Conservation (phyloP, 75 land plant species). For the Cunninghamia lanceolata region DNA sequence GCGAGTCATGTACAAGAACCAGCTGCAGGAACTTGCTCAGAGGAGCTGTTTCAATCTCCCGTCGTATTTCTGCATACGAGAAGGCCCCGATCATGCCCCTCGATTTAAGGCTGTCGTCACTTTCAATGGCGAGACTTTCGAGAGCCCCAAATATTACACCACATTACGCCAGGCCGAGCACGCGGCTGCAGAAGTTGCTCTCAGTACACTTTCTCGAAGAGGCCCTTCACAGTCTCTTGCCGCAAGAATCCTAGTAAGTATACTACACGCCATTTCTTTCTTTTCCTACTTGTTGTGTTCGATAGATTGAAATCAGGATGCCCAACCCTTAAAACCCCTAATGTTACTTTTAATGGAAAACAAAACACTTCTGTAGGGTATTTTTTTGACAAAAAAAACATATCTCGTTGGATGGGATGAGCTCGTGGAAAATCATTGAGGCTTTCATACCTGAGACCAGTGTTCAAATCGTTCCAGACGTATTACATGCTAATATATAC, state of each 20-base stretch:
- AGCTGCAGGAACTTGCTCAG: constrained; percentile 86
- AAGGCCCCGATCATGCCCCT: constrained; percentile 90
- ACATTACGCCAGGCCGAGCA: constrained; percentile 87
- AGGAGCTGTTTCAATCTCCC: constrained; percentile 88
- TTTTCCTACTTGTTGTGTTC: background rate
- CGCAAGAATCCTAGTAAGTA: constrained; percentile 28
- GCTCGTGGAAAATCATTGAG: background rate
- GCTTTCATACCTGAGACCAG: too few species aligned
- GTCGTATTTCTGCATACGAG: constrained; percentile 73
- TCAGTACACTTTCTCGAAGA: constrained; percentile 56
- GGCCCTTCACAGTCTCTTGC: constrained; percentile 58
- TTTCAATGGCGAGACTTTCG: constrained; percentile 80
- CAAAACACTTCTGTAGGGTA: background rate
- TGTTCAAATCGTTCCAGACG: too few species aligned
- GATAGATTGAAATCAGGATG: background rate
- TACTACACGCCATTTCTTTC: background rate
- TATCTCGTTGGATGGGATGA: background rate
- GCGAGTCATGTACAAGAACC: constrained; percentile 76
- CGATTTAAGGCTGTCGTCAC: constrained; percentile 81
- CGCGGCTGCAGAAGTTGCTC: constrained; percentile 83
- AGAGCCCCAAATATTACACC: constrained; percentile 65
- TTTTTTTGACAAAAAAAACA: background rate
- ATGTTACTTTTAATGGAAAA: background rate
- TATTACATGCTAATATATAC: too few species aligned
- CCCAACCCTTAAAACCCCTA: background rate